These are phyloP conservation scores for Colletotrichum gigasporum DNA, from an alignment of 2,329 filamentous ascomycete genomes.

Conservation along the genomic window DNA sequence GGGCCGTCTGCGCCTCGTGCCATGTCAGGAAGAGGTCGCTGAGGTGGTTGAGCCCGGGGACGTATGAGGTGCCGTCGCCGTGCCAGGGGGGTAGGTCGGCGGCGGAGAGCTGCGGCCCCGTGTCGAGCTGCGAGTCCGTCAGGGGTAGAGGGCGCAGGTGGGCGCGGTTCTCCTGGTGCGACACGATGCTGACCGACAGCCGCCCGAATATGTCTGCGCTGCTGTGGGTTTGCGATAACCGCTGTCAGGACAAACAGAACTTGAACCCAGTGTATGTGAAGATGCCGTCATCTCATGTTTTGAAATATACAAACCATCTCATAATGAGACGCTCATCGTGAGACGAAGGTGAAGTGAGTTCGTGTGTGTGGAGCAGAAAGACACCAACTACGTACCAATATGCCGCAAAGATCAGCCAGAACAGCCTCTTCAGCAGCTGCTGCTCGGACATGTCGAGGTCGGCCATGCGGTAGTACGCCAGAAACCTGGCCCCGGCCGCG, in stretches of 20 bases:
- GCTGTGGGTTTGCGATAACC: conserved; percentile 29
- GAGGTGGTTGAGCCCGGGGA: conserved; percentile 44
- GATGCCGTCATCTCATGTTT: too few species aligned
- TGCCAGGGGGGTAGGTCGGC: conserved; percentile 39
- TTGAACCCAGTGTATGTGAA: too few species aligned
- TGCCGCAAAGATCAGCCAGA: conserved; percentile 44
- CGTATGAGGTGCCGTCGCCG: conserved; percentile 42
- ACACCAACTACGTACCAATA: conserved; percentile 15
- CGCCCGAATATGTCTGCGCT: conserved; percentile 41
- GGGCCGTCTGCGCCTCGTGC: conserved; percentile 39
- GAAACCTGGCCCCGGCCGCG: conserved; percentile 40
- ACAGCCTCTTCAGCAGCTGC: conserved; percentile 44
- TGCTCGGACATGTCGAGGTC: conserved; percentile 38
- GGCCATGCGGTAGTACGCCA: conserved; percentile 40
- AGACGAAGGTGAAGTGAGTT: background rate
- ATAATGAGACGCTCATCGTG: too few species aligned
- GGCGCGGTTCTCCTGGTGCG: conserved; percentile 35
- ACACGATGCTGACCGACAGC: conserved; percentile 37
- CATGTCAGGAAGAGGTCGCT: conserved; percentile 45
- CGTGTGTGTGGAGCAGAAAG: too few species aligned
- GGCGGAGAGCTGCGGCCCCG: conserved; percentile 16
- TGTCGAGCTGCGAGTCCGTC: conserved; percentile 42
- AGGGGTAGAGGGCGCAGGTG: conserved; percentile 39
- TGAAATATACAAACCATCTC: too few species aligned
- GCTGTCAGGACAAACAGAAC: conserved; percentile 34